phyloP scores from a whole-genome alignment of 176 grass and related monocot species.

The Miscanthus lutarioriparius region DNA sequence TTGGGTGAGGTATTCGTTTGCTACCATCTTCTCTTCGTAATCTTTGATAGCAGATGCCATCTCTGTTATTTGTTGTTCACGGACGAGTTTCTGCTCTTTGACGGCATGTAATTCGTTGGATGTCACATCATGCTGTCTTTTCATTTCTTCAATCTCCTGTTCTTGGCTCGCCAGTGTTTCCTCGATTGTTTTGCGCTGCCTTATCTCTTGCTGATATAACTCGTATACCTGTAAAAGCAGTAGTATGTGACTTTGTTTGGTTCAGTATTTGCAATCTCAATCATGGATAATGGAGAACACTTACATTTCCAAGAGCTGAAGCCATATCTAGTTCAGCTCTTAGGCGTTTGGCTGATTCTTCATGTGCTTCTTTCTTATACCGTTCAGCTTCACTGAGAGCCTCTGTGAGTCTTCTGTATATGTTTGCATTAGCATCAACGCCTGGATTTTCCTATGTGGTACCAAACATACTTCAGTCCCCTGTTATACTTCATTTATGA shows the following conservation, averaged over 20 bases:
- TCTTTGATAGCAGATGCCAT: slow-evolving; percentile 39
- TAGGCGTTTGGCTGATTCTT: slow-evolving; percentile 62
- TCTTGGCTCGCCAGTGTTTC: slow-evolving; percentile 41
- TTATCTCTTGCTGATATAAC: slow-evolving; percentile 52
- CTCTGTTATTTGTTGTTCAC: slow-evolving; percentile 37
- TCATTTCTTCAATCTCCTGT: slow-evolving; percentile 40
- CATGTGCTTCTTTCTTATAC: slow-evolving; percentile 62
- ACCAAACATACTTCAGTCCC: slow-evolving; percentile 14
- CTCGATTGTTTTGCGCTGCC: slow-evolving; percentile 39
- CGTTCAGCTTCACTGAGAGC: slow-evolving; percentile 59
- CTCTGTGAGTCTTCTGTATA: slow-evolving; percentile 61
- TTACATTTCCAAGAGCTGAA: slow-evolving; percentile 49
- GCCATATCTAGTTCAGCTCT: slow-evolving; percentile 55
- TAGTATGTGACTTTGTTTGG: neutral
- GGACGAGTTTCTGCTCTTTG: slow-evolving; percentile 8
- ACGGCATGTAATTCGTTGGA: slow-evolving; percentile 1
- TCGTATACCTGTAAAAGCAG: slow-evolving; percentile 44
- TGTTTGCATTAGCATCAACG: slow-evolving; percentile 41
- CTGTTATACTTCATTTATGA: neutral
- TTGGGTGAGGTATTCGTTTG: slow-evolving; percentile 25
- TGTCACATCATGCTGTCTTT: slow-evolving; percentile 21
- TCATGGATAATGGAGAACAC: slow-evolving; percentile 18
- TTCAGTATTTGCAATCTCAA: neutral
- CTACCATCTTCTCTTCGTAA: slow-evolving; percentile 36
- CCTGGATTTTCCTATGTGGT: slow-evolving; percentile 40